Percentiles rank a stretch among this genome's conserved stretches.
These are phyloP conservation scores for Hyphopichia wangnamkhiaoensis DNA, from an alignment of 1,139 yeast genomes.

Conservation along the genomic window DNA sequence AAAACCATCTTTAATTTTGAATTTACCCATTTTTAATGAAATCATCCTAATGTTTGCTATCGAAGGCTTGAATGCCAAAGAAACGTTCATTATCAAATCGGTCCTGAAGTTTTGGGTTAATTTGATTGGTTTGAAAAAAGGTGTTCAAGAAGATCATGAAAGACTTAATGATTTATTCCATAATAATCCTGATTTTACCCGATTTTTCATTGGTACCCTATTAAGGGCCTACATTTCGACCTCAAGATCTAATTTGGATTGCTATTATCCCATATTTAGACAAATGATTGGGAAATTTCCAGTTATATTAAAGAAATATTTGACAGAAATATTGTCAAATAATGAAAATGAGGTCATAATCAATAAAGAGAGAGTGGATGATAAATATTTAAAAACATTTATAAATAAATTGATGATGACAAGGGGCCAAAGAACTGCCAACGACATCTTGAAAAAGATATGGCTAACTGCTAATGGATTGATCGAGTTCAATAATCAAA, in stretches of 20 bases:
- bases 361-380: constrained; percentile 15
- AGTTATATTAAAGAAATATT: constrained; percentile 48
- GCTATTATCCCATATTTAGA: constrained; percentile 56
- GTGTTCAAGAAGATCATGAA: constrained; percentile 49
- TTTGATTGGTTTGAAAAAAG: constrained; percentile 54
- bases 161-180: constrained; percentile 33
- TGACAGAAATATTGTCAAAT: background rate
- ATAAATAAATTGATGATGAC: constrained; percentile 58
- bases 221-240: constrained; percentile 42
- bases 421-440: constrained; percentile 64
- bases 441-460: constrained; percentile 56
- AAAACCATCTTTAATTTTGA: constrained; percentile 50
- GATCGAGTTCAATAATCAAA: constrained; percentile 36
- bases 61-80: constrained; percentile 52
- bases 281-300: constrained; percentile 55
- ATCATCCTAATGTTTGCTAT: constrained; percentile 45
- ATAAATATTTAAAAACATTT: constrained; percentile 35
- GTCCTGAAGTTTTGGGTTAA: constrained; percentile 67
- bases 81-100: constrained; percentile 65
- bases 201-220: constrained; percentile 28
- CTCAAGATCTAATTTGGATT: constrained; percentile 63
- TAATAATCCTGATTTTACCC: constrained; percentile 35
- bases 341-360: constrained; percentile 11
- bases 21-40: constrained; percentile 31
- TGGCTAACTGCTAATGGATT: constrained; percentile 63